Percentiles rank a stretch among this genome's conserved stretches.
phyloP scores from a whole-genome alignment of 1,284 basidiomycete species.

The Irpex sp. region DNA sequence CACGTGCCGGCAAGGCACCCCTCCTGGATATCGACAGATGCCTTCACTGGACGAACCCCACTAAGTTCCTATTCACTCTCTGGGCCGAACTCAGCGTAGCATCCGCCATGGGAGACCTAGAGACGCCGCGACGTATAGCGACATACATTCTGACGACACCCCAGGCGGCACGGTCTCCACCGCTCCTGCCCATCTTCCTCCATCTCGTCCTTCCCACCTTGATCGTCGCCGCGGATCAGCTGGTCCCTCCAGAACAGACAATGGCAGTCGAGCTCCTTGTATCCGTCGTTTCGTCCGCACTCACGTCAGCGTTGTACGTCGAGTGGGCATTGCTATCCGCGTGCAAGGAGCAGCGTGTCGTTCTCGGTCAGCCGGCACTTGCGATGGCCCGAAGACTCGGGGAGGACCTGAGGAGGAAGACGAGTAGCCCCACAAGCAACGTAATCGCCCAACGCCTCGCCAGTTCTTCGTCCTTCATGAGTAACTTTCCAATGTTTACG shows the following conservation, averaged over 20 bases:
- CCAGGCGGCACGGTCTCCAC: constrained; percentile 44
- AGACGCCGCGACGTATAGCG: constrained; percentile 55
- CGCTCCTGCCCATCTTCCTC: constrained; percentile 69
- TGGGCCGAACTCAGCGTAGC: constrained; percentile 58
- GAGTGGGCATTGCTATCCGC: constrained; percentile 62
- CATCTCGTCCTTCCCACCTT: constrained; percentile 59
- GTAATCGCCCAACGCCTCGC: constrained; percentile 55
- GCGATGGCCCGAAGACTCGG: constrained; percentile 62
- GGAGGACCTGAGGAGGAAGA: constrained; percentile 49
- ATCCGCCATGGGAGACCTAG: constrained; percentile 52
- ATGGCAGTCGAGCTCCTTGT: constrained; percentile 59
- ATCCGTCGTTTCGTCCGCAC: constrained; percentile 55
- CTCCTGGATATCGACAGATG: constrained; percentile 62
- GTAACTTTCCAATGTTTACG: constrained; percentile 72
- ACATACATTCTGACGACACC: constrained; percentile 64
- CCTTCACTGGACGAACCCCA: constrained; percentile 50
- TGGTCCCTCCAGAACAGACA: constrained; percentile 40
- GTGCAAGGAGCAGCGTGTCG: constrained; percentile 41
- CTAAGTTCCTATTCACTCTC: constrained; percentile 55
- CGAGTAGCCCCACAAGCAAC: constrained; percentile 46
- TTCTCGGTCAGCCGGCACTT: constrained; percentile 58
- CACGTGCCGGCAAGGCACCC: constrained; percentile 57
- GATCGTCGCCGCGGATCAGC: constrained; percentile 49
- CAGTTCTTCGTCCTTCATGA: constrained; percentile 57
- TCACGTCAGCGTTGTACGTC: constrained; percentile 62